Evolutionary conservation across 2,329 filamentous ascomycete species (phyloP), one percentile per base, ranked within the genome.

Genomic region (Paecilomyces niveus): DNA sequence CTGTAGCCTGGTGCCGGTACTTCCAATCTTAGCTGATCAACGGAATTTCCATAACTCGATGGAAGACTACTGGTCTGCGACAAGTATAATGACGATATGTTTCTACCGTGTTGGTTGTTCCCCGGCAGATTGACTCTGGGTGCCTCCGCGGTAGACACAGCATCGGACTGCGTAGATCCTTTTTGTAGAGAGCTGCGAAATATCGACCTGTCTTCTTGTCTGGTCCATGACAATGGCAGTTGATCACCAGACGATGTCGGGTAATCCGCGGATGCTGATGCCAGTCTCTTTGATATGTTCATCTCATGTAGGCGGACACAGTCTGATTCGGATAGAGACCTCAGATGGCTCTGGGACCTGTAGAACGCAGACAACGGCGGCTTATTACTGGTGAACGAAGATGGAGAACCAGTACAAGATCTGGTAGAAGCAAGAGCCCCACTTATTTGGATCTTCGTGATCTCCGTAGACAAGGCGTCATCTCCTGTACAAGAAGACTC

Each of bases 241-340:
- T 62, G 60, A 52, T 64, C 65, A 53, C 55, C 58, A 5, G 68
- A 67, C 24, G 60, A 51, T 13, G 62, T 35, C 2, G 53, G 61
- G 39, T 70, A 65, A 10, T 65, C 65, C 11, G 63, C 59, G 15
- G 63, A 63, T 22, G 64, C 59, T 10, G 66, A 67, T 6, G 64
- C 66, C 7, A 72, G 64, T 39, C 61, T 61, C 31, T 65, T 62
- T 2, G 70, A 65, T 45, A 72, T 72, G 35, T 67, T 64, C 57
- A 72, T 59, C 15, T 70, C 68, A 24, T 58, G 63, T 18, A 72
- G 60, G 39, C 71, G 66, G 39, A 71, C 56, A 13, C 68, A 64
- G 24, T 59, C 62, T 13, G 54, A 45, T 51, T 68, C 68, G 2
- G 61, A 54, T 29, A 56, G 31, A n/a, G 63, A 59, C 18, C 60